phyloP scores from a whole-genome alignment of 1,284 basidiomycete genomes.

The Mycena sp. region DNA sequence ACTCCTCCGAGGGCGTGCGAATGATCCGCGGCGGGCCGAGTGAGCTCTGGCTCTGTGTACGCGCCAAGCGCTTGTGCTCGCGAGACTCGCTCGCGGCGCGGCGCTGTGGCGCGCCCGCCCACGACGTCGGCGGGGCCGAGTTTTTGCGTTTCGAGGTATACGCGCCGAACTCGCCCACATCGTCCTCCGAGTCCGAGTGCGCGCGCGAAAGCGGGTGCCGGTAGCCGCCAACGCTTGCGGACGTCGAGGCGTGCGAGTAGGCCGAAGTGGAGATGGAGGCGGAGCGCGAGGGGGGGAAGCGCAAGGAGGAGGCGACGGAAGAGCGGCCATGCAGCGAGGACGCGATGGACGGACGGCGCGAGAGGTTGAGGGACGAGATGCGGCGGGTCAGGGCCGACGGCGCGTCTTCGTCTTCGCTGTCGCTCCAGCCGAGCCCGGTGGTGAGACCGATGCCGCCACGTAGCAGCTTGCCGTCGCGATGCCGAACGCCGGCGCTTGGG shows the following conservation, averaged over 20 bases:
- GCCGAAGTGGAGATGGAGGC: background rate
- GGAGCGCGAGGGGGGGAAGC: slow-evolving; percentile 3
- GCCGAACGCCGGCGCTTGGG: slow-evolving; percentile 65
- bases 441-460: slow-evolving; percentile 80
- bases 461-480: slow-evolving; percentile 76
- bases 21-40: background rate
- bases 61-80: slow-evolving; percentile 11
- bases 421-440: slow-evolving; percentile 85
- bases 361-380: slow-evolving; percentile 64
- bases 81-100: slow-evolving; percentile 7
- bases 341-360: slow-evolving; percentile 6
- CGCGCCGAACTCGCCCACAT: slow-evolving; percentile 24
- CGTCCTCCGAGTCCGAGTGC: background rate
- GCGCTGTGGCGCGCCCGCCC: slow-evolving; percentile 19
- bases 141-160: background rate
- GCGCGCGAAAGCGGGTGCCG: too few species aligned
- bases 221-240: too few species aligned
- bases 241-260: background rate
- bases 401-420: slow-evolving; percentile 81
- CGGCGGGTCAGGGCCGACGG: slow-evolving; percentile 76
- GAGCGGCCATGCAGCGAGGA: too few species aligned
- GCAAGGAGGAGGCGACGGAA: too few species aligned
- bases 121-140: slow-evolving; percentile 24
- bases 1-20: slow-evolving; percentile 2
- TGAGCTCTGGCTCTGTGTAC: background rate